Evolutionary conservation across 495 filamentous ascomycete species (phyloP).

Genomic region (Neurospora hispaniola): DNA sequence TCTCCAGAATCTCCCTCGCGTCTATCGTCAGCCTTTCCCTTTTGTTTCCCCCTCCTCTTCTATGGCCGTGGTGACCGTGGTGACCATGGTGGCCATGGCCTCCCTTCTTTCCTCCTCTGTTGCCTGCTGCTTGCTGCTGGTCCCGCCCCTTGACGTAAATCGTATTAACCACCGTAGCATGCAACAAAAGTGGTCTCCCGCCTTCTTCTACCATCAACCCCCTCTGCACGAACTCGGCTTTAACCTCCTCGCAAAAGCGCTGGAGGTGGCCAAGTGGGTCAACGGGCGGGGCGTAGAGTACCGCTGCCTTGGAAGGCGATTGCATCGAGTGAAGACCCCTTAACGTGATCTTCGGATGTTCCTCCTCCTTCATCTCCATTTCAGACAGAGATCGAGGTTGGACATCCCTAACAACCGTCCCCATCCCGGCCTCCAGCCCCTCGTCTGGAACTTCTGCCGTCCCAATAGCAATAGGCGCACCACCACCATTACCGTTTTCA

Average conservation of each 20-base stretch:
- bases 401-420: neutral
- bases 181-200: conserved; percentile 57
- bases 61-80: conserved; percentile 1
- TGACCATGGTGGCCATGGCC: neutral
- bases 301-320: conserved; percentile 20
- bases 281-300: conserved; percentile 37
- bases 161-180: conserved; percentile 83
- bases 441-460: neutral
- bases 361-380: neutral
- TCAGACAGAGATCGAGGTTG: neutral
- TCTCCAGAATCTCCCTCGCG: conserved; percentile 38
- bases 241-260: conserved; percentile 52
- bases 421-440: neutral
- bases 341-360: conserved; percentile 29
- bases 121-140: neutral
- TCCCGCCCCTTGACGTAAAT: conserved; percentile 51
- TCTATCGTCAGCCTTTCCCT: conserved; percentile 39
- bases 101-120: conserved; percentile 22
- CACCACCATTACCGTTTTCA: conserved; percentile 13
- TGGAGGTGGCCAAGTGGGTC: conserved; percentile 48
- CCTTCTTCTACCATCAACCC: conserved; percentile 50
- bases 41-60: conserved; percentile 7
- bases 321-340: conserved; percentile 41
- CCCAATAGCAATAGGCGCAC: conserved; percentile 4
- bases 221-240: conserved; percentile 48